A percentile compares a stretch with the other conserved stretches of the same genome.
Conservation (phyloP, 768 basidiomycete genomes). For the Pleurotus tuber-regium region DNA sequence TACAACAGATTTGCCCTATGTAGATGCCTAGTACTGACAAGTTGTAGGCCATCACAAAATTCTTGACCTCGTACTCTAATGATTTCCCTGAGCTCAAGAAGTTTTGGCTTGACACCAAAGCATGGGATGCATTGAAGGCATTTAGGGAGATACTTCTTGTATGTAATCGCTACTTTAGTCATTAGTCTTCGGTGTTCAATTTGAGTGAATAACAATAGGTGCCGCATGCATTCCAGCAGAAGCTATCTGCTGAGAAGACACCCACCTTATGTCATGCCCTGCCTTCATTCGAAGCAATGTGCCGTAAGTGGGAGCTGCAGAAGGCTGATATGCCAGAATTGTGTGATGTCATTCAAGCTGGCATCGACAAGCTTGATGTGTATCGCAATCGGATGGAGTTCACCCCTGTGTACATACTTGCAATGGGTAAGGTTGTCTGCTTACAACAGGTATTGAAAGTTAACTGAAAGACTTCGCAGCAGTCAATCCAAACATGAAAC, state of each 20-base stretch:
- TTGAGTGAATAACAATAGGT: constrained; percentile 16
- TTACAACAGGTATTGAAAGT: background rate
- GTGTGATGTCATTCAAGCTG: constrained; percentile 21
- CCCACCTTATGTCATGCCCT: constrained; percentile 26
- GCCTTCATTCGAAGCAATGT: constrained; percentile 25
- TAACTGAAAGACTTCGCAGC: background rate
- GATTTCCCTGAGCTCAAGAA: constrained; percentile 21
- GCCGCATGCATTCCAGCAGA: constrained; percentile 28
- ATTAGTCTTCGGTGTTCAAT: background rate
- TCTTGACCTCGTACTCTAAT: constrained; percentile 15
- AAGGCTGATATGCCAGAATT: constrained; percentile 12
- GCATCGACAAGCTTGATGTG: constrained; percentile 24
- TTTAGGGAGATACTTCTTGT: constrained; percentile 24
- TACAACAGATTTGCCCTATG: constrained; percentile 6
- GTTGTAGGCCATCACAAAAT: constrained; percentile 19
- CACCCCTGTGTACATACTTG: constrained; percentile 23
- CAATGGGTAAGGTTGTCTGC: constrained; percentile 20
- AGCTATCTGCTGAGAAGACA: constrained; percentile 25
- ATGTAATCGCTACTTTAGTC: background rate
- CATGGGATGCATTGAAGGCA: constrained; percentile 22
- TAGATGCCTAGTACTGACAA: constrained; percentile 15
- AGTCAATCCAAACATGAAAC: constrained; percentile 10
- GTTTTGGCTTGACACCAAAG: constrained; percentile 16
- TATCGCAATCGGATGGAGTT: constrained; percentile 19
- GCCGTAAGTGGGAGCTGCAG: constrained; percentile 19